phyloP scores from a whole-genome alignment of 2,329 filamentous ascomycete genomes.

The Alternaria brassicae region DNA sequence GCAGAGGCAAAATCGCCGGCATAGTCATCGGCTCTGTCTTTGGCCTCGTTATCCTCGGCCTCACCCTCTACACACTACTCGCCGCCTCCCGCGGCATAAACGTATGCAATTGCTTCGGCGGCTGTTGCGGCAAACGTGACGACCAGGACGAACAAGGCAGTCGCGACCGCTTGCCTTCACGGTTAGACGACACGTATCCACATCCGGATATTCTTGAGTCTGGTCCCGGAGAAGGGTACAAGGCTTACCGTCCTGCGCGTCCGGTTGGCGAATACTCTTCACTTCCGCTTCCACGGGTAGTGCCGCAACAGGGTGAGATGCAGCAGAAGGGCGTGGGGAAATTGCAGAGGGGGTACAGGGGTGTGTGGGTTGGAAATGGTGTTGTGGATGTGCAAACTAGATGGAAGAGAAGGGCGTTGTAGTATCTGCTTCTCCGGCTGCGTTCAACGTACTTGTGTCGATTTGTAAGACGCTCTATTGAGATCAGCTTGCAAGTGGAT shows the following conservation, averaged over 20 bases:
- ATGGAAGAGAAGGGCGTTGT: neutral
- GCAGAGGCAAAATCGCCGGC: neutral
- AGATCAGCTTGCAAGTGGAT: neutral
- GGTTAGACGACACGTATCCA: neutral
- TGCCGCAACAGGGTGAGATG: neutral
- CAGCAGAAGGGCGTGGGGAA: neutral
- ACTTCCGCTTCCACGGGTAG: neutral
- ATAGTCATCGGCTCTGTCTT: constrained; percentile 7
- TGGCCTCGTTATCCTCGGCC: constrained; percentile 5
- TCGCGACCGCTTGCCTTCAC: neutral
- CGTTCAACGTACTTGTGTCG: neutral
- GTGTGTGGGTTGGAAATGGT: neutral
- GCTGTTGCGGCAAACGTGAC: neutral
- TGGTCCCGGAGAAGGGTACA: neutral
- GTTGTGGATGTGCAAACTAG: neutral
- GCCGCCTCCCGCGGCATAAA: constrained; percentile 11
- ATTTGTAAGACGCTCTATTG: neutral
- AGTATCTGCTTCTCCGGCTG: neutral
- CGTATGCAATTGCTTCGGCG: constrained; percentile 15
- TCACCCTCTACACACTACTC: neutral
- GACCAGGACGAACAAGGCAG: neutral
- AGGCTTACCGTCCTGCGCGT: neutral
- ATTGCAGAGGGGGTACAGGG: neutral
- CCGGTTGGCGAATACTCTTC: neutral
- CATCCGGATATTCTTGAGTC: neutral